A percentile compares a stretch with the other conserved stretches of the same genome.
phyloP scores from a whole-genome alignment of 768 basidiomycete genomes.

The Polyporus arcularius region DNA sequence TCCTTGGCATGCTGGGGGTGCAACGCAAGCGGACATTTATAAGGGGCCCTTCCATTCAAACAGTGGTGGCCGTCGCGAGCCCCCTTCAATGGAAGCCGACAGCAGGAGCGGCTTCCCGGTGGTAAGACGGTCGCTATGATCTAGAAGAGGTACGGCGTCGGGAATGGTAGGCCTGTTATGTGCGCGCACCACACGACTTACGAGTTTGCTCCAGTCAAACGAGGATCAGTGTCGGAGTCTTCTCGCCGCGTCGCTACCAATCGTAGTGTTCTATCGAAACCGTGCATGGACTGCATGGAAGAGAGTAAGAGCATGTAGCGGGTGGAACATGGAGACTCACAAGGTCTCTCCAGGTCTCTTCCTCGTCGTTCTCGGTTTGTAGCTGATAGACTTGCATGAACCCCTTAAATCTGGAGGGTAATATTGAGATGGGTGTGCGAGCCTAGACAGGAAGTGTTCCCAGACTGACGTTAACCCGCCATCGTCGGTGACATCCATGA shows the following conservation, averaged over 20 bases:
- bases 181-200: constrained; percentile 1
- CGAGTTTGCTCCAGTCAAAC: not conserved
- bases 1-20: no score
- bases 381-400: constrained; percentile 83
- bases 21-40: not conserved
- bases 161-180: not conserved
- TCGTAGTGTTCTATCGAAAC: constrained; percentile 67
- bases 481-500: constrained; percentile 72
- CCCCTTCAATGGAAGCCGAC: not conserved
- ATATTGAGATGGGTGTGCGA: not conserved
- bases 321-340: constrained; percentile 38
- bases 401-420: constrained; percentile 60
- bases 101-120: no score
- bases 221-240: constrained; percentile 39
- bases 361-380: constrained; percentile 84
- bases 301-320: not conserved
- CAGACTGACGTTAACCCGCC: constrained; percentile 69
- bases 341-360: constrained; percentile 83
- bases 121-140: not conserved
- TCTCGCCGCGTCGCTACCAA: constrained; percentile 61
- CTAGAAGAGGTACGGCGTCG: not conserved
- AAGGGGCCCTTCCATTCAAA: not conserved
- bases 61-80: not conserved
- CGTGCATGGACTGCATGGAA: constrained; percentile 60
- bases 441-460: not conserved